Base-by-base conservation (phyloP, 2,329 filamentous ascomycete genomes). In the Calonectria pauciramosa region DNA sequence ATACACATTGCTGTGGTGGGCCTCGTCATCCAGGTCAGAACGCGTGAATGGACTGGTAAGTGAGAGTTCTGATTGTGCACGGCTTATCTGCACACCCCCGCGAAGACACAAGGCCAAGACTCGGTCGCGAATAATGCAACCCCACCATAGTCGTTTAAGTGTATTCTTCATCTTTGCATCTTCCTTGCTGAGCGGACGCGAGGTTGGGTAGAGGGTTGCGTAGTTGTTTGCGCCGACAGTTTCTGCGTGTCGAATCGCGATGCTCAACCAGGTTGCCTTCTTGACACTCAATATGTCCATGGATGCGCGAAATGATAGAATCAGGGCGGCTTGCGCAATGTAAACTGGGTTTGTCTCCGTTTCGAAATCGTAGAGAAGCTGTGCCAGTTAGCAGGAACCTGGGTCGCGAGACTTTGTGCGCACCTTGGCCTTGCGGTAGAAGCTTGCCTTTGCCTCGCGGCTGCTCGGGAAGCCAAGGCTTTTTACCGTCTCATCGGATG, bases 361-460 rank as follows among this genome's bases (percentile, higher is more conserved):
- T 51, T 87, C 86, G 56, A 88, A 85, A 73, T 88, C 86, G 75
- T 85, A 86, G 38, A 88, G 82, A 10, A 87, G 41, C 64, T 67
- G 2, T 7, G 30, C 5, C 4, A n/a, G 47, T 63, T 14, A 63
- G 64, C 20, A 16, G 4, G 8, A 11, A 20, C 28, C 30, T 7
- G 1, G 0, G 44, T 36, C 10, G 3, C 23, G 2, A 26, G 3
- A 20, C 6, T 6, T 20, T 7, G 18, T 38, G 34, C 56, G 23
- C 14, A 67, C 83, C 80, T 86, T 72, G 6, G 70, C 64, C 11
- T 44, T 47, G 8, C 44, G 28, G 18, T 72, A 68, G 32, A 68
- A 68, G 41, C 38, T 34, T 4, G 28, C 30, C 23, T 52, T 51
- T 10, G 70, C 70, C n/a, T 52, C 30, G 3, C 44, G 51, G 38